Evolutionary conservation across 2,329 filamentous ascomycete species (phyloP), one percentile per base, ranked within the genome.

Genomic region (Scorias spongiosa): DNA sequence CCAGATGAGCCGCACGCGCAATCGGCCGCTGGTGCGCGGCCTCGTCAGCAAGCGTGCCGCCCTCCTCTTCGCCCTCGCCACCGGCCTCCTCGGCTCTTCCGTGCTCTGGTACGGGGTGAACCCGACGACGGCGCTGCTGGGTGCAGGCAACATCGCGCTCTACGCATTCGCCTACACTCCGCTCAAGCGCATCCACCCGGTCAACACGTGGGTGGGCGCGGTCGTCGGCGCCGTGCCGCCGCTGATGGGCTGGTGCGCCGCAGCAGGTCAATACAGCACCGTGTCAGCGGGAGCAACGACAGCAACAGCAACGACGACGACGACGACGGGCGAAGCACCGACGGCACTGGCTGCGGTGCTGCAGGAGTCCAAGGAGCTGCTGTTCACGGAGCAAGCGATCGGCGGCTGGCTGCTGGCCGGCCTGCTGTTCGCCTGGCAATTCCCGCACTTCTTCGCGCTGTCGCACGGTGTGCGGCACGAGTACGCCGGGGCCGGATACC

Each of bases 171-270:
- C 88, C 1, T 98, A 98, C 63, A 98, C 91, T 0, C 88, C 89
- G 0, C 67, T 96, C 56, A 98, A 98, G 66, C 80, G 86, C 6
- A 68, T 95, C 10, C 84, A 81, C 2, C 83, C 81, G 9, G 66
- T 88, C 46, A 98, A 98, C 58, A 98, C 91, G 0, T 98, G 91
- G 91, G 75, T 93, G 12, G 91, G 91, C 12, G 91, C 88, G 2
- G 64, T 98, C 0, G 85, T 98, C 0, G 91, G 91, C 48, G 88
- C 82, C 1, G 93, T 98, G 45, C 89, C 91, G 1, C 91, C 91
- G 1, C 66, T 98, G 29, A 98, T 98, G 91, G 91, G 91, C 51
- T 98, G 91, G 91, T 84, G 87, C 12, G 91, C 91, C 0, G 91
- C 91, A 0, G 88, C 87, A 0, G 88, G 87, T 42, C 86, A 95